These are phyloP conservation scores for Adansonia grandidieri DNA, from an alignment of 441 rosid genomes.

Conservation along the genomic window DNA sequence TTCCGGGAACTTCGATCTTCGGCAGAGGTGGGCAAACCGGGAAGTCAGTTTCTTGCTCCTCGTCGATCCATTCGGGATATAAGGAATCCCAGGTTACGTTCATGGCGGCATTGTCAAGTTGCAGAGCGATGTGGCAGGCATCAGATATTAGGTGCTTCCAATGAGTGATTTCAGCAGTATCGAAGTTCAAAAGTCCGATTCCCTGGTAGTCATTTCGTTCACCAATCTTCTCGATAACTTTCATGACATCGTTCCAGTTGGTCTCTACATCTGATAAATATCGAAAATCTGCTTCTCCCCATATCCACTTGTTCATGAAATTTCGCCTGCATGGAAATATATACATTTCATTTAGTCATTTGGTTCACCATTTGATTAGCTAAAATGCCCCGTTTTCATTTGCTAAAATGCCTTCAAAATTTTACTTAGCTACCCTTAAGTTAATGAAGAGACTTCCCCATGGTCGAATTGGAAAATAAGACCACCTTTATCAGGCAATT, in stretches of 20 bases:
- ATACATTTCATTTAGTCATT: neutral
- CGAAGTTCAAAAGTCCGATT: constrained; percentile 76
- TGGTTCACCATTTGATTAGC: neutral
- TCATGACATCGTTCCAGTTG: constrained; percentile 65
- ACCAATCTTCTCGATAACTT: constrained; percentile 44
- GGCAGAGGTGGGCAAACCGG: constrained; percentile 77
- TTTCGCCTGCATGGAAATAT: constrained; percentile 30
- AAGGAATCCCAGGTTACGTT: constrained; percentile 84
- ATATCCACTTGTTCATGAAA: constrained; percentile 71
- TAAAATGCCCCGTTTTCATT: neutral
- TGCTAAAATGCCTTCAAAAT: neutral
- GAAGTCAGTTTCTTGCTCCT: constrained; percentile 80
- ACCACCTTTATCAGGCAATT: no score
- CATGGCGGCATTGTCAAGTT: constrained; percentile 52
- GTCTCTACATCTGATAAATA: constrained; percentile 57
- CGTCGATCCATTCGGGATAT: constrained; percentile 96
- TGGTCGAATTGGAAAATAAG: neutral
- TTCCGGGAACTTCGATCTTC: constrained; percentile 57
- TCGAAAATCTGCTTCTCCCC: constrained; percentile 77
- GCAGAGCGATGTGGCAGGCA: constrained; percentile 43
- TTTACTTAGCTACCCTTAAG: neutral
- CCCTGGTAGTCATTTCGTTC: constrained; percentile 46
- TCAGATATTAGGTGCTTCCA: constrained; percentile 67
- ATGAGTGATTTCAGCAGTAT: constrained; percentile 46
- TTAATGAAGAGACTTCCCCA: neutral